These are phyloP conservation scores for Russula abietina DNA, from an alignment of 768 basidiomycete species.

Conservation along the genomic window DNA sequence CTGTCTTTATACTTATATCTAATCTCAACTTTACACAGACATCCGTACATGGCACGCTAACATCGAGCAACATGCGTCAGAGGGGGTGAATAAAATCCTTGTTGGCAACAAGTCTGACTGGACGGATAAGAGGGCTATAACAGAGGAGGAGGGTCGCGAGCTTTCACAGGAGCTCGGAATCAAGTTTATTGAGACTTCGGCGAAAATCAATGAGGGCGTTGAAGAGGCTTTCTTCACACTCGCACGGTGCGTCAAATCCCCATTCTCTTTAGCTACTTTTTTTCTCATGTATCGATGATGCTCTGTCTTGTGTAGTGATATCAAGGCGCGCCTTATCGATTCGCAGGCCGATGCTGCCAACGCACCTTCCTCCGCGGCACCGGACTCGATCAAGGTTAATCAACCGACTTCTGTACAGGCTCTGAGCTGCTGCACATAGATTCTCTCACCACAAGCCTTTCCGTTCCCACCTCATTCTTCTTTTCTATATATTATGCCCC, in stretches of 20 bases:
- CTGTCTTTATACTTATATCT: no score
- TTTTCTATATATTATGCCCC: constrained; percentile 11
- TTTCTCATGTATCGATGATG: background rate
- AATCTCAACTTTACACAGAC: constrained; percentile 44
- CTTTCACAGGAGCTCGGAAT: constrained; percentile 93
- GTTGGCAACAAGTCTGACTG: constrained; percentile 99
- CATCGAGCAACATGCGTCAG: constrained; percentile 97
- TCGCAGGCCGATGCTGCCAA: constrained; percentile 66
- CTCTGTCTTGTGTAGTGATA: constrained; percentile 54
- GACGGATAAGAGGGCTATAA: constrained; percentile 91
- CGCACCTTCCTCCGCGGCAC: constrained; percentile 32
- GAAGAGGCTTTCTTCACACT: constrained; percentile 98
- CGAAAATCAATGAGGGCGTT: constrained; percentile 94
- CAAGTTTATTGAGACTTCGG: constrained; percentile 95
- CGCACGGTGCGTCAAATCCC: constrained; percentile 60
- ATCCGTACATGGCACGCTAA: constrained; percentile 98
- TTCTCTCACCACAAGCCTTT: background rate
- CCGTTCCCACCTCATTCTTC: background rate
- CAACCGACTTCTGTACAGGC: constrained; percentile 44
- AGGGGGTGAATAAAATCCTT: constrained; percentile 98
- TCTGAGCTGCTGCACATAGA: constrained; percentile 42
- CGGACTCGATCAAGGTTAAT: constrained; percentile 62
- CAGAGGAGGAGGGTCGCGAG: constrained; percentile 86
- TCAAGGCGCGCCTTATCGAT: constrained; percentile 96
- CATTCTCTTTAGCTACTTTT: background rate